Base-by-base conservation (phyloP, 495 filamentous ascomycete species). In the Tirmania nivea region DNA sequence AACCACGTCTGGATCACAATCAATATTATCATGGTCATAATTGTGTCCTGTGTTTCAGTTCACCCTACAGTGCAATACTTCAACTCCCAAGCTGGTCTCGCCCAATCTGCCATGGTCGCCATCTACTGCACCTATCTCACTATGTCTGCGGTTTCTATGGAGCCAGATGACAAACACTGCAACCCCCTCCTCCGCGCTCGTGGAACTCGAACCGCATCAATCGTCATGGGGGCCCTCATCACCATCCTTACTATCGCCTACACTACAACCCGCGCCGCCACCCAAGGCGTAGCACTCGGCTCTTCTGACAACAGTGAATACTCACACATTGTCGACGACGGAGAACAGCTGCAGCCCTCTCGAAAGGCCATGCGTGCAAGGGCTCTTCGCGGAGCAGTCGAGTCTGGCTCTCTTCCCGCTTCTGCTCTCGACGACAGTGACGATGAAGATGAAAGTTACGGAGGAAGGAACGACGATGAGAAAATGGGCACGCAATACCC, bases 81-180 rank as follows among this genome's bases (percentile, higher is more conserved):
- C 68, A 97, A 97, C 72, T 75, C 86, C 14, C 84, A 85, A 61
- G 92, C 90, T 17, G 90, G 90, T 49, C 73, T 97, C 57, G 89
- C 90, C 10, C 92, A 97, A 66, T 85, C 88, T 51, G 90, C 90
- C 56, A 96, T 96, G 81, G 90, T 97, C 35, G 85, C 89, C 1
- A 75, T 93, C 54, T 97, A 97, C 72, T 96, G 90, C 75, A 94
- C 90, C 49, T 97, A 97, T 65, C 78, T 97, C 48, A 97, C 90
- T 60, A 85, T 97, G 80, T 94, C 87, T 4, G 92, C 90, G 52
- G 92, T 97, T 2, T 89, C 84, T 54, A 96, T 97, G 90, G 89
- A 97, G 61, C 90, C 90, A 4, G 90, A 97, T 69, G 87, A 95
- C 68, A 77, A 79, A 54, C 75, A 83, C 51, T 97, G 90, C 76